These are phyloP conservation scores for Talaromyces sp. DNA, from an alignment of 2,329 filamentous ascomycete genomes.

Conservation along the genomic window DNA sequence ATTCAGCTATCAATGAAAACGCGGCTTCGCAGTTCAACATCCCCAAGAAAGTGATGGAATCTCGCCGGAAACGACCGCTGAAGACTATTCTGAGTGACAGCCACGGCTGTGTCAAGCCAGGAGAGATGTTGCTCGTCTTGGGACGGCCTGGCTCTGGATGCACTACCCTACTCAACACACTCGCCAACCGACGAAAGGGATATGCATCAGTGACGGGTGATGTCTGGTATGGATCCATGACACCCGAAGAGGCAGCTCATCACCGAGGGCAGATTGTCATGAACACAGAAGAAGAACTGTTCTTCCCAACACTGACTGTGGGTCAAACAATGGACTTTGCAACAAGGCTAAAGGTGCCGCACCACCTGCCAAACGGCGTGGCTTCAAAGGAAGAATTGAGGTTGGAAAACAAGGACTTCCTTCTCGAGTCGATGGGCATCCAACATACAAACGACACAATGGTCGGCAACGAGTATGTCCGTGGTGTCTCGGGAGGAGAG, in stretches of 20 bases:
- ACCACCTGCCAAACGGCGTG: conserved; percentile 40
- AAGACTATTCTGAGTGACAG: conserved; percentile 59
- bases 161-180: conserved; percentile 63
- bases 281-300: conserved; percentile 49
- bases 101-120: conserved; percentile 64
- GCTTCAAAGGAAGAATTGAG: conserved; percentile 42
- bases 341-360: conserved; percentile 53
- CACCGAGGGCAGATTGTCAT: conserved; percentile 55
- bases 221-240: conserved; percentile 49
- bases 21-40: conserved; percentile 56
- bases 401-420: conserved; percentile 45
- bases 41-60: conserved; percentile 48
- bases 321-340: conserved; percentile 50
- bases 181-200: conserved; percentile 58
- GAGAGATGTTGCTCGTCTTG: conserved; percentile 65
- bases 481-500: conserved; percentile 64
- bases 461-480: conserved; percentile 60
- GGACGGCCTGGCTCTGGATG: conserved; percentile 66
- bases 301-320: conserved; percentile 47
- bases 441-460: conserved; percentile 58
- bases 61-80: conserved; percentile 50
- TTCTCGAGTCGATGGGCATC: conserved; percentile 54
- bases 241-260: conserved; percentile 34
- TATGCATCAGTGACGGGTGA: conserved; percentile 55
- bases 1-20: conserved; percentile 61